phyloP scores from a whole-genome alignment of 192 early-diverging fungal genomes.

The Podila epigama region DNA sequence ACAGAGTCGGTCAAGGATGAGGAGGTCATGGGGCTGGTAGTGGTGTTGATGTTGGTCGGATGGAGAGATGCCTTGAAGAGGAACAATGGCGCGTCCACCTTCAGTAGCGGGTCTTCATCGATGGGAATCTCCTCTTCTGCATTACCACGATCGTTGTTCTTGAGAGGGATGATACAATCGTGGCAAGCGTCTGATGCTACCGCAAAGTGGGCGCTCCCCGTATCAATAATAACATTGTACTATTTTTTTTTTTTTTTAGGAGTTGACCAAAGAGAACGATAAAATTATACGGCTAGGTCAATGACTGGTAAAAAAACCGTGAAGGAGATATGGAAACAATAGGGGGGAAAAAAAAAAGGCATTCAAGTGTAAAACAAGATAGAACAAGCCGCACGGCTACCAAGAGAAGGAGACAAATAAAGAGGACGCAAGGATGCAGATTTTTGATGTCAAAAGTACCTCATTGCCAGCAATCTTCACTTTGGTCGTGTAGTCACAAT shows the following conservation, averaged over 20 bases:
- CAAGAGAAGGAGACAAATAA: no score
- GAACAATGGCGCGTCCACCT: neutral
- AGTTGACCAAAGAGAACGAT: no score
- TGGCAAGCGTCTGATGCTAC: conserved; percentile 26
- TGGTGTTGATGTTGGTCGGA: neutral
- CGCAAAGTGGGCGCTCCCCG: conserved; percentile 42
- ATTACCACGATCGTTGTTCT: conserved; percentile 7
- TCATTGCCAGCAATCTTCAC: conserved; percentile 29
- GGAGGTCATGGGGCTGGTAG: neutral
- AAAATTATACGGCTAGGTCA: neutral
- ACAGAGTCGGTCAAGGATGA: no score
- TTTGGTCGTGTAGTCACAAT: conserved; percentile 46
- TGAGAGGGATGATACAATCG: conserved; percentile 22
- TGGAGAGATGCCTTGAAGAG: conserved; percentile 6
- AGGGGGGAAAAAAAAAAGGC: neutral
- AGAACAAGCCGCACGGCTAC: neutral
- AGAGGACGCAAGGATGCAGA: no score
- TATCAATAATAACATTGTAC: conserved; percentile 48
- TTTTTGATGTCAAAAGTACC: no score
- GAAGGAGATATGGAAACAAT: neutral
- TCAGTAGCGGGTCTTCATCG: neutral
- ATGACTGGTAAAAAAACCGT: neutral
- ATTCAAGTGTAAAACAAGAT: neutral
- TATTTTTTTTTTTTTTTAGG: conserved; percentile 1
- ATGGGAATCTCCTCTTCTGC: conserved; percentile 42